Percentiles rank a stretch among this genome's conserved stretches.
Evolutionary conservation across 352 stramenopile species (phyloP).

Genomic region (Aphanomyces astaci): DNA sequence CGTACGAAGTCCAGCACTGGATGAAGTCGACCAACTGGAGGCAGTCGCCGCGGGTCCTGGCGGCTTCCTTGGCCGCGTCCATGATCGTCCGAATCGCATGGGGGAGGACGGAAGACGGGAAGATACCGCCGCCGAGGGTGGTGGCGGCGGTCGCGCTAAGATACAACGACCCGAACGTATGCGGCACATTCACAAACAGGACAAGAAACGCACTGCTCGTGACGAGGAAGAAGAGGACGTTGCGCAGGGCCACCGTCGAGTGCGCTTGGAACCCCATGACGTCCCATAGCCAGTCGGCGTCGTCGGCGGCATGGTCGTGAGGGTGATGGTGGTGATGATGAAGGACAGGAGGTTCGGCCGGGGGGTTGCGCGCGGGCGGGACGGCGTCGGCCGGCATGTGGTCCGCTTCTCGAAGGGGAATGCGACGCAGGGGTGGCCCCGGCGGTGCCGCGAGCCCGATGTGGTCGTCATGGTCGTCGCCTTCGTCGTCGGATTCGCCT

Average conservation of each 20-base stretch:
- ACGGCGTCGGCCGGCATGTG: conserved; percentile 5
- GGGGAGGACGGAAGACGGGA: too few species aligned
- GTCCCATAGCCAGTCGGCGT: conserved; percentile 82
- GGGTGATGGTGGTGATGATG: neutral
- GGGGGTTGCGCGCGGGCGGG: neutral
- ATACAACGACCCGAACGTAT: conserved; percentile 31
- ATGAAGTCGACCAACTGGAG: conserved; percentile 76
- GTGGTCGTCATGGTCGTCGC: conserved; percentile 25
- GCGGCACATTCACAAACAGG: conserved; percentile 93
- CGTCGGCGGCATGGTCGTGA: neutral
- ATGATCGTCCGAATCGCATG: conserved; percentile 76
- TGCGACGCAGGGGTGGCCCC: neutral
- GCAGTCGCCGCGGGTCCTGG: conserved; percentile 62
- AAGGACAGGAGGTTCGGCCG: neutral
- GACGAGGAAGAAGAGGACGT: conserved; percentile 94
- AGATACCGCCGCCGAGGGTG: too few species aligned
- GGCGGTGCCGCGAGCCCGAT: neutral
- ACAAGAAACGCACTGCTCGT: conserved; percentile 96
- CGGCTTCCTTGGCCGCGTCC: conserved; percentile 41
- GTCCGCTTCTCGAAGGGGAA: conserved; percentile 19
- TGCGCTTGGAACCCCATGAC: conserved; percentile 93
- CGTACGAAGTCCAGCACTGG: conserved; percentile 64
- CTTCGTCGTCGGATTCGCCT: conserved; percentile 51
- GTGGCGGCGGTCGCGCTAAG: neutral
- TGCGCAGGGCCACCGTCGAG: conserved; percentile 89